These are phyloP conservation scores for Jamesozyma rosinii DNA, from an alignment of 805 yeast genomes.

Conservation along the genomic window DNA sequence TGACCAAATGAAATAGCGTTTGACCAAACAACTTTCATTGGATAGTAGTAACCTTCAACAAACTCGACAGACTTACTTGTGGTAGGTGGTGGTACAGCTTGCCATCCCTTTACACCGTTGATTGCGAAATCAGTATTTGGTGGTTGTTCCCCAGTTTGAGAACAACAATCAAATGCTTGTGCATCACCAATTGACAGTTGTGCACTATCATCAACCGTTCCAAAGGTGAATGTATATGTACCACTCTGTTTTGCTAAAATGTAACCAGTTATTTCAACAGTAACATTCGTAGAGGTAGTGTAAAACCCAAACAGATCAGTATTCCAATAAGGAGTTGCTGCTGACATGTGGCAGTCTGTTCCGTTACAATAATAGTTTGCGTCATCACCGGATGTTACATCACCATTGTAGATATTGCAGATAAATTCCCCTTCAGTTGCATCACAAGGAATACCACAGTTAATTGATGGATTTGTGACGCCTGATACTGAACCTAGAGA, in stretches of 20 bases:
- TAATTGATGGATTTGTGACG: neutral
- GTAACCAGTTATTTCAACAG: slow-evolving; percentile 25
- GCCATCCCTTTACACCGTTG: neutral
- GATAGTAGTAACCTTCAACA: slow-evolving; percentile 10
- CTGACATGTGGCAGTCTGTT: too few species aligned
- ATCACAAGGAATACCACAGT: neutral
- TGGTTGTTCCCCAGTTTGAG: neutral
- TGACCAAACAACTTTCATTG: slow-evolving; percentile 14
- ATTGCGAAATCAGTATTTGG: neutral
- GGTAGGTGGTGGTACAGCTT: neutral
- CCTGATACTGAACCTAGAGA: too few species aligned
- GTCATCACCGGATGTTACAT: neutral
- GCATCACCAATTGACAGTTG: slow-evolving; percentile 25
- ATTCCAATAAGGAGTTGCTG: too few species aligned
- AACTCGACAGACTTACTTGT: neutral
- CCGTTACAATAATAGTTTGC: neutral
- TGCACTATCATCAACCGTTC: slow-evolving; percentile 28
- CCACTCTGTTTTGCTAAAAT: slow-evolving; percentile 27
- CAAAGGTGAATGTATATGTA: slow-evolving; percentile 20
- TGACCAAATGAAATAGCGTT: slow-evolving; percentile 6
- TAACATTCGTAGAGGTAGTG: slow-evolving; percentile 13
- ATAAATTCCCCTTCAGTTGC: neutral
- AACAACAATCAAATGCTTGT: slow-evolving; percentile 30
- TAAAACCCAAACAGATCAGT: too few species aligned
- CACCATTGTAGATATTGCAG: neutral